Base-by-base conservation (phyloP, 306 rosid species). In the Trifolium subterraneum region DNA sequence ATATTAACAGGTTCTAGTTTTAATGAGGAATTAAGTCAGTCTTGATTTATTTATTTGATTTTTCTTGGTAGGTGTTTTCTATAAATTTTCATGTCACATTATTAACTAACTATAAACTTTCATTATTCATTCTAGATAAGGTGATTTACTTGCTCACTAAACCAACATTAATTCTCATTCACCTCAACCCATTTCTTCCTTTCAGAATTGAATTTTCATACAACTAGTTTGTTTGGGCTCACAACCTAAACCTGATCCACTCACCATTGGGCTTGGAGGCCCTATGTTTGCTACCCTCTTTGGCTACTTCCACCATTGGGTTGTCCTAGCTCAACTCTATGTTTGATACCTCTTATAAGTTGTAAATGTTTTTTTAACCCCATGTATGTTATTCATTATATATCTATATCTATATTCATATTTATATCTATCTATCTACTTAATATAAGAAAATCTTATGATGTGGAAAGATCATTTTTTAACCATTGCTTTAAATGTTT, bases 41-140 rank as follows among this genome's bases (percentile, higher is more conserved):
- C 19, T 71, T 77, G 50, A 58, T 55, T 65, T 75, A 20, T 81
- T 77, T 36, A 8, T 60, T 69, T 68, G 23, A 58, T 36, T 79
- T 67, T 44, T 42, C 22, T 78, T 71, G 67, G 62, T 78, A 48
- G 20, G 20, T 64, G 67, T 11, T 52, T 27, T 64, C 20, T 45
- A 22, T 42, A 23, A 64, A 39, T 39, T 16, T 16, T 50, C 7
- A 44, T 42, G n/a, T 14, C n/a, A 44, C 50, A 44, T 12, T 44
- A 44, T 44, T 5, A 44, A 44, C 50, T 44, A 4, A 44, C 50
- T 13, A 13, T 44, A 44, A 44, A 44, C 16, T 44, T 44, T 29
- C 33, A 29, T 29, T 4, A 29, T 29, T 29, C 33, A 3, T 29
- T 29, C 33, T 29, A 29, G 33, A 6, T 4, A 29, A 29, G 6